These are phyloP conservation scores for Fusarium proliferatum DNA, from an alignment of 2,329 filamentous ascomycete species.

Conservation along the genomic window DNA sequence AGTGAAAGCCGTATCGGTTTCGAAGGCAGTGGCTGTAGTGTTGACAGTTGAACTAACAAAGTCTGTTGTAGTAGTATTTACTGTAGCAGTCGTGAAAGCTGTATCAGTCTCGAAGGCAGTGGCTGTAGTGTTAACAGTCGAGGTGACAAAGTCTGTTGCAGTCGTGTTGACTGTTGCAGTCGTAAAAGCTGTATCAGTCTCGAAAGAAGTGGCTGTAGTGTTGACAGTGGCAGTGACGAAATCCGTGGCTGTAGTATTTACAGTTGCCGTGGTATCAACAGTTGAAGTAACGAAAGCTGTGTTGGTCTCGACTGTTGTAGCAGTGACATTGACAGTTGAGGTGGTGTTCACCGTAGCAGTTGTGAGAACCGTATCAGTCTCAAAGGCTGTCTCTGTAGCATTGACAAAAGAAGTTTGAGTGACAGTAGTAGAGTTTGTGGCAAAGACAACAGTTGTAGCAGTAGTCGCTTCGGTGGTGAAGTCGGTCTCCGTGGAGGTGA, in stretches of 20 bases:
- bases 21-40: background rate
- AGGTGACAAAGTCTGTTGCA: background rate
- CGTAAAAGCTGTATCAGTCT: background rate
- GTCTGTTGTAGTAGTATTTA: background rate
- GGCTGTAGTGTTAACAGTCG: background rate
- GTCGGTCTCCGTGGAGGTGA: background rate
- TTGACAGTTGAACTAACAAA: background rate
- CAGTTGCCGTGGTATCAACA: background rate
- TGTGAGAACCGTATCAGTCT: background rate
- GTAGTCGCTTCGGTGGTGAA: background rate
- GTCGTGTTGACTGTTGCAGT: background rate
- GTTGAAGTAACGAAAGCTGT: background rate
- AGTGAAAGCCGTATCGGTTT: no score
- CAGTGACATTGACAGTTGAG: background rate
- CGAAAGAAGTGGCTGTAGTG: background rate
- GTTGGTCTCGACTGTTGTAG: background rate
- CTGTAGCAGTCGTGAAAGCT: background rate
- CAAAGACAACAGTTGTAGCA: background rate
- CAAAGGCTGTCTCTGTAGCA: background rate
- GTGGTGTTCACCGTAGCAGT: background rate
- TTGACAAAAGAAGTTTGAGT: background rate
- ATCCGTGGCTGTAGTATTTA: background rate
- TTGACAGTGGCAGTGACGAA: background rate
- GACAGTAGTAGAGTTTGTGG: background rate
- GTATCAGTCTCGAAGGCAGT: background rate